A percentile compares a stretch with the other conserved stretches of the same genome.
These are phyloP conservation scores for Spergularia bocconei DNA, from an alignment of 148 eudicot genomes.

Conservation along the genomic window DNA sequence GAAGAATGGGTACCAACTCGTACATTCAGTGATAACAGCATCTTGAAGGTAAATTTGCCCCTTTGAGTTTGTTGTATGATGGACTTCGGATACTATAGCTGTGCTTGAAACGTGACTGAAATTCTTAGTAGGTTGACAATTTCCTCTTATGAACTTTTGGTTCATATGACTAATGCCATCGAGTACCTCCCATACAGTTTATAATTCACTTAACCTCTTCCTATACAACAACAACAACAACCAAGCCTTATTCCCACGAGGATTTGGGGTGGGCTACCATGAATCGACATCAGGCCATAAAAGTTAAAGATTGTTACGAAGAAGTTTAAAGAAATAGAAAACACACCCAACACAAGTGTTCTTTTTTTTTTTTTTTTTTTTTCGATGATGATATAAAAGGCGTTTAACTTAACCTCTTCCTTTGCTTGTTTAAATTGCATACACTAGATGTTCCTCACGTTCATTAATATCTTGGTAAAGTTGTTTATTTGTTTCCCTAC, in stretches of 20 bases:
- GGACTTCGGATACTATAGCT: neutral
- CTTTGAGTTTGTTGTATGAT: neutral
- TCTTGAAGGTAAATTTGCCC: conserved; percentile 47
- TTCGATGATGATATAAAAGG: too few relatives aligned
- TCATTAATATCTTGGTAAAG: neutral
- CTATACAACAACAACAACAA: too few relatives aligned
- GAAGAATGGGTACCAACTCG: conserved; percentile 98
- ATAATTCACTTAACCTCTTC: neutral
- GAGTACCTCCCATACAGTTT: neutral
- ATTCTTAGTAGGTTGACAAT: neutral
- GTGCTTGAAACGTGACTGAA: conserved; percentile 5
- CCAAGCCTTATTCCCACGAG: too few relatives aligned
- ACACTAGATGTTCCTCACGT: neutral
- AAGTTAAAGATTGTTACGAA: too few relatives aligned
- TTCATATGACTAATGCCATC: conserved; percentile 2
- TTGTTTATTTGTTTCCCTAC: neutral
- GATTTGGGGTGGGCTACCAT: too few relatives aligned
- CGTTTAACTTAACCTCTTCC: neutral
- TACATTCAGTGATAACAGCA: conserved; percentile 58
- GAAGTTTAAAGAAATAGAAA: too few relatives aligned
- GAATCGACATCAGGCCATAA: too few relatives aligned
- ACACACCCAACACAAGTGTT: too few relatives aligned
- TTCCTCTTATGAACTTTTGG: neutral
- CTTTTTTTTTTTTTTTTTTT: too few relatives aligned
- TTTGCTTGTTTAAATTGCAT: neutral